Conservation (phyloP, 306 rosid genomes). For the Cucumis sativus region Cucumber_9930_V3 NC_026659.2:22210501-22211000, state of each 20-base stretch:
- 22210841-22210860: no score
- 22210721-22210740: not conserved
- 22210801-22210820: no score
- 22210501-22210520: slow-evolving; percentile 59
- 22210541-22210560: not conserved
- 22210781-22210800: no score
- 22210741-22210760: not conserved
- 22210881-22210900: no score
- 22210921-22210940: no score
- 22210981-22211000: no score
- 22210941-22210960: no score
- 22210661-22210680: not conserved
- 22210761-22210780: no score
- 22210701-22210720: not conserved
- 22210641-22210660: not conserved
- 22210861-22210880: no score
- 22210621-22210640: not conserved
- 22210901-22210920: no score
- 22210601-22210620: not conserved
- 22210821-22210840: no score
- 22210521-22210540: slow-evolving; percentile 52
- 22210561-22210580: not conserved
- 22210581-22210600: not conserved
- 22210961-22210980: no score
- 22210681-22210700: not conserved